Percentiles rank a stretch among this genome's conserved stretches.
Conservation (phyloP, 2,329 filamentous ascomycete species). For the Hypomyces rosellus region DNA sequence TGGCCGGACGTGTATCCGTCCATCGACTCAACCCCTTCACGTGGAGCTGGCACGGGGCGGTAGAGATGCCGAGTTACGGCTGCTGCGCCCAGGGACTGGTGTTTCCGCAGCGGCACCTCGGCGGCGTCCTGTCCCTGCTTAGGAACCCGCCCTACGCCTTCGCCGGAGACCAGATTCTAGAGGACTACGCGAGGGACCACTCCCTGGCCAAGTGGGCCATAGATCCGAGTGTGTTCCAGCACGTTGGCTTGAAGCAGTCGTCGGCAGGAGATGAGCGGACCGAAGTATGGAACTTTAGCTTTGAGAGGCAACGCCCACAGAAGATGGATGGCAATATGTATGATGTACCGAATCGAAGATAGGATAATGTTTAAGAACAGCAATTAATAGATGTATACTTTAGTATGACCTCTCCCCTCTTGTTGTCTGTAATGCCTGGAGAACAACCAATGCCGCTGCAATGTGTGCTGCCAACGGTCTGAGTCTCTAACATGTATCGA, state of each 20-base stretch:
- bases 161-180: slow-evolving; percentile 30
- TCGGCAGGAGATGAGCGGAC: slow-evolving; percentile 21
- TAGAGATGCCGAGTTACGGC: slow-evolving; percentile 32
- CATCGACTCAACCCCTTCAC: slow-evolving; percentile 19
- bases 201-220: slow-evolving; percentile 30
- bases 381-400: no score
- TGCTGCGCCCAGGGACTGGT: slow-evolving; percentile 34
- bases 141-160: slow-evolving; percentile 27
- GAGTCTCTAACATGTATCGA: no score
- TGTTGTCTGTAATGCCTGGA: no score
- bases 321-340: no score
- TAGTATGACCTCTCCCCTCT: no score
- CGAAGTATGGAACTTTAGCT: slow-evolving; percentile 33
- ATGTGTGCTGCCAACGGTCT: no score
- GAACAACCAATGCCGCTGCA: no score
- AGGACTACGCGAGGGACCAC: slow-evolving; percentile 25
- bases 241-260: slow-evolving; percentile 28
- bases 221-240: slow-evolving; percentile 32
- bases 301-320: slow-evolving; percentile 17
- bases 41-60: slow-evolving; percentile 15
- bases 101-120: slow-evolving; percentile 26
- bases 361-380: no score
- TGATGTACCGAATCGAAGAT: no score
- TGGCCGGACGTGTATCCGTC: slow-evolving; percentile 22
- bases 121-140: slow-evolving; percentile 20